Conservation (phyloP, 805 yeast genomes). For the Pichia deserticola region DNA sequence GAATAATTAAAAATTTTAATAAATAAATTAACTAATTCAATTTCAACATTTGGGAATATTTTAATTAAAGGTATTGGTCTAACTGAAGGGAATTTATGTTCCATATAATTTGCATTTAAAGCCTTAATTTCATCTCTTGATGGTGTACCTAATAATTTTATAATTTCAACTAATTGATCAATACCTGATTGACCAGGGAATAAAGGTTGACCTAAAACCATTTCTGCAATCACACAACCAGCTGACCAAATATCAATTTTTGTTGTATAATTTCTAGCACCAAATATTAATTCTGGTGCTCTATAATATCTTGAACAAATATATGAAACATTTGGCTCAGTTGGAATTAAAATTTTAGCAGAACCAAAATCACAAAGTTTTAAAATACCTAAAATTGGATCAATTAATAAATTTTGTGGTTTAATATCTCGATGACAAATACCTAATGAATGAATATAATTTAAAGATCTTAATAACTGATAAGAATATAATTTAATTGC, state of each 20-base stretch:
- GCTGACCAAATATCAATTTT: conserved; percentile 97
- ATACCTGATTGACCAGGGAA: conserved; percentile 98
- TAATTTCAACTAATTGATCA: conserved; percentile 94
- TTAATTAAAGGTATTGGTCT: conserved; percentile 68
- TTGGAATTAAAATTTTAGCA: conserved; percentile 83
- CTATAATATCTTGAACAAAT: conserved; percentile 95
- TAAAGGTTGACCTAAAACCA: conserved; percentile 89
- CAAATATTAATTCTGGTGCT: conserved; percentile 96
- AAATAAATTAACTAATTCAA: conserved; percentile 50
- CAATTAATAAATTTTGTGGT: conserved; percentile 82
- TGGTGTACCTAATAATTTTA: conserved; percentile 94
- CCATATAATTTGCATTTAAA: conserved; percentile 97
- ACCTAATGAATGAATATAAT: conserved; percentile 70
- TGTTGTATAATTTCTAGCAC: conserved; percentile 93
- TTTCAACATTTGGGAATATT: conserved; percentile 52
- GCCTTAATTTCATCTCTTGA: conserved; percentile 82
- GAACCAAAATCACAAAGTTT: conserved; percentile 96
- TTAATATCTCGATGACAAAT: conserved; percentile 91
- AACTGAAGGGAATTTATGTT: conserved; percentile 86
- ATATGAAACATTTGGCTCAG: conserved; percentile 91
- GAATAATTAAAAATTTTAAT: conserved; percentile 56
- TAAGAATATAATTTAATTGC: conserved; percentile 83
- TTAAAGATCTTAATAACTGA: conserved; percentile 68
- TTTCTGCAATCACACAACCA: conserved; percentile 97
- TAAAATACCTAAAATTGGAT: conserved; percentile 76